These are phyloP conservation scores for Lactifluus piperatus DNA, from an alignment of 768 basidiomycete species.

Conservation along the genomic window DNA sequence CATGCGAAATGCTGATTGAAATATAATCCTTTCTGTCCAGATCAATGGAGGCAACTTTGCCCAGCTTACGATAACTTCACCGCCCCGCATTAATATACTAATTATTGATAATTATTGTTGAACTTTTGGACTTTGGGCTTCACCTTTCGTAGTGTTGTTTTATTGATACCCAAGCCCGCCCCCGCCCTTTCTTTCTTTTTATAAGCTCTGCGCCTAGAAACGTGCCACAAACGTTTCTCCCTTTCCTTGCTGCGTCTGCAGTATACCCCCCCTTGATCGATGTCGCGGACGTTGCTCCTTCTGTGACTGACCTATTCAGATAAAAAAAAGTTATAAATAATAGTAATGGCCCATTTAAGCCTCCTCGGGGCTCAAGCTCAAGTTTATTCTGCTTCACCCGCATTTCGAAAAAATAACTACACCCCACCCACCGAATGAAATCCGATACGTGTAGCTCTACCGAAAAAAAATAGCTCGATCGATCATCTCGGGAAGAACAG, in stretches of 20 bases:
- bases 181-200: neutral
- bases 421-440: too few relatives aligned
- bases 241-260: neutral
- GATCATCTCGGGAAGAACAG: too few relatives aligned
- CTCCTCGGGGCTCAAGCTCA: too few relatives aligned
- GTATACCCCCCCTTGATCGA: neutral
- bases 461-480: too few relatives aligned
- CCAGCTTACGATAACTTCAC: neutral
- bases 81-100: neutral
- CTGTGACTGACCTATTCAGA: neutral
- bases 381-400: too few relatives aligned
- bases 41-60: conserved; percentile 1
- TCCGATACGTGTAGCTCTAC: too few relatives aligned
- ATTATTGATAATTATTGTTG: too few relatives aligned
- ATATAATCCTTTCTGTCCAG: too few relatives aligned
- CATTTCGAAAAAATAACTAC: too few relatives aligned
- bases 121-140: too few relatives aligned
- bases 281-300: neutral
- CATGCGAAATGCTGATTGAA: neutral
- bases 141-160: neutral
- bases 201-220: neutral
- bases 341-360: too few relatives aligned
- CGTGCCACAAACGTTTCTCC: neutral
- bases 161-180: neutral
- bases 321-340: too few relatives aligned